phyloP scores from a whole-genome alignment of 2,329 filamentous ascomycete species.

The Stachybotrys echinatus region DNA sequence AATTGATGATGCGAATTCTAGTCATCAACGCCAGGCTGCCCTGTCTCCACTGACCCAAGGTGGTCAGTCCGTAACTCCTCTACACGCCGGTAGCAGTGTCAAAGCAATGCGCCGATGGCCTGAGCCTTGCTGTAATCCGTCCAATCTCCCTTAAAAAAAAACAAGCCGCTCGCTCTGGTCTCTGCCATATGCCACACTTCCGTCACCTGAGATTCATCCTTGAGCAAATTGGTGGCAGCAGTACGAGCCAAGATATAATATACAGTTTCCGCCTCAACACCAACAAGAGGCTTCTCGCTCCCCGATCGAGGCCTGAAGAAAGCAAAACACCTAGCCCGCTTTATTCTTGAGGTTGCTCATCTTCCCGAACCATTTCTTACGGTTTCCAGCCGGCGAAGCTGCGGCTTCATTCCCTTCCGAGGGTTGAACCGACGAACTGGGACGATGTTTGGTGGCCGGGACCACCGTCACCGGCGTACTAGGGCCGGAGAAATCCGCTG shows the following conservation, averaged over 20 bases:
- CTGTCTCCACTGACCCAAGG: background rate
- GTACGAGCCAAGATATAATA: too few species aligned
- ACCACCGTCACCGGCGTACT: constrained; percentile 7
- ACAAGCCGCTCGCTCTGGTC: background rate
- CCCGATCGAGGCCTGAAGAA: constrained; percentile 5
- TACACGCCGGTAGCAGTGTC: background rate
- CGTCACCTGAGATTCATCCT: too few species aligned
- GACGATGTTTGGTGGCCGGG: background rate
- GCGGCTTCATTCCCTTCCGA: background rate
- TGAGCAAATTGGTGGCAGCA: too few species aligned
- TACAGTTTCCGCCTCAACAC: too few species aligned
- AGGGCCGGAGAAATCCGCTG: constrained; percentile 9
- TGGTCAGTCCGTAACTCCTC: background rate
- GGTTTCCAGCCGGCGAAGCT: constrained; percentile 12
- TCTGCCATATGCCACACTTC: background rate
- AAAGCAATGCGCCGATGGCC: background rate
- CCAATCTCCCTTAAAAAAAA: constrained; percentile 5
- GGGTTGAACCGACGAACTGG: background rate
- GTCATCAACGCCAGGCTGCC: background rate
- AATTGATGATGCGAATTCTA: constrained; percentile 14
- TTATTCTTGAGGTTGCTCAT: constrained; percentile 17
- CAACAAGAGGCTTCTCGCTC: background rate
- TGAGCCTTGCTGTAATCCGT: constrained; percentile 7
- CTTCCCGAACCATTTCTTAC: constrained; percentile 30
- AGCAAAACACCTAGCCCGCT: constrained; percentile 16